Evolutionary conservation across 1,284 basidiomycete species (phyloP).

Genomic region (Veloboletus limbatus): DNA sequence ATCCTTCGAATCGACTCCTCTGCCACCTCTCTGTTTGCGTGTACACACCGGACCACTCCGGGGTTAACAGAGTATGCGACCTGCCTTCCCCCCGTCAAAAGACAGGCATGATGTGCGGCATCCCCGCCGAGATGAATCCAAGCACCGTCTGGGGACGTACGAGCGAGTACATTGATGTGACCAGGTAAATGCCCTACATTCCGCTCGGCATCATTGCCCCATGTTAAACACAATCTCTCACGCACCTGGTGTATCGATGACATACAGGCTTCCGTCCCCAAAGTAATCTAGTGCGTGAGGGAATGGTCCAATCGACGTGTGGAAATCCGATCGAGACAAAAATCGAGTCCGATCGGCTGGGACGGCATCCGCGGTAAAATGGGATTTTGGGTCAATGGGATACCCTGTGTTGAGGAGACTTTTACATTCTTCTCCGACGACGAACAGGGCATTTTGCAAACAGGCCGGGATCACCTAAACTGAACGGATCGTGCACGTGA

Average conservation of each 20-base stretch:
- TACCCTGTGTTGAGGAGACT: slow-evolving; percentile 37
- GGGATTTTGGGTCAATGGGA: slow-evolving; percentile 38
- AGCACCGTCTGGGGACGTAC: slow-evolving; percentile 50
- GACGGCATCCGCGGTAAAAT: slow-evolving; percentile 37
- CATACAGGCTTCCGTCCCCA: slow-evolving; percentile 52
- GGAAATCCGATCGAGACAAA: slow-evolving; percentile 36
- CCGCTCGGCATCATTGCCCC: neutral
- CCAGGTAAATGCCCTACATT: slow-evolving; percentile 10
- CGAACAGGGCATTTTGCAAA: slow-evolving; percentile 46
- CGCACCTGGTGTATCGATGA: slow-evolving; percentile 45
- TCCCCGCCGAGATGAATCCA: slow-evolving; percentile 57
- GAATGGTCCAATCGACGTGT: slow-evolving; percentile 46
- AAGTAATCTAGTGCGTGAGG: slow-evolving; percentile 50
- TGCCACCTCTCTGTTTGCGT: slow-evolving; percentile 41
- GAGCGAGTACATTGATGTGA: slow-evolving; percentile 45
- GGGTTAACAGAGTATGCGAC: slow-evolving; percentile 34
- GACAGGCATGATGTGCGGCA: slow-evolving; percentile 48
- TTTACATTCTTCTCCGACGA: slow-evolving; percentile 40
- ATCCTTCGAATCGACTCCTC: slow-evolving; percentile 43
- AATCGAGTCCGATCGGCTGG: slow-evolving; percentile 39
- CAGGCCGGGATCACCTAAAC: slow-evolving; percentile 40
- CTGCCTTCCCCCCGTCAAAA: slow-evolving; percentile 43
- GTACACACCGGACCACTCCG: slow-evolving; percentile 36
- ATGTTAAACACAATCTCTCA: neutral
- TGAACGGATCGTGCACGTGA: neutral